Evolutionary conservation across 2,329 filamentous ascomycete genomes (phyloP).

Genomic region (Aspergillus hiratsukae): DNA sequence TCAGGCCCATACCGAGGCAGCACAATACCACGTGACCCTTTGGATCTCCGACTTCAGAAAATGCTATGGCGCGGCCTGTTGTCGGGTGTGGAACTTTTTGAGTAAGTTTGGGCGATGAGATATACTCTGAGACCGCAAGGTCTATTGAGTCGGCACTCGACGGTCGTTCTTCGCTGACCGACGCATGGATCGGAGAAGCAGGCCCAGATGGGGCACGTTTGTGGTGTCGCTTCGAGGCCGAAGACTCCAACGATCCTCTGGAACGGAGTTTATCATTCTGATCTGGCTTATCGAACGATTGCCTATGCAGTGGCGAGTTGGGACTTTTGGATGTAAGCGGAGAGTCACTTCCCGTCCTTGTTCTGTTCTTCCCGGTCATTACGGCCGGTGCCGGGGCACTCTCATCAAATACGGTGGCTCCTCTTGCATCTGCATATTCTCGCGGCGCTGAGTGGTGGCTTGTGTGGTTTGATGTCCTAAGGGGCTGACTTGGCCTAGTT

Average conservation of each 20-base stretch:
- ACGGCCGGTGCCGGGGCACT: slow-evolving; percentile 67
- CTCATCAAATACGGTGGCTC: slow-evolving; percentile 43
- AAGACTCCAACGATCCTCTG: slow-evolving; percentile 26
- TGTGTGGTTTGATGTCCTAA: slow-evolving; percentile 15
- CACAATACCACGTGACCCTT: slow-evolving; percentile 90
- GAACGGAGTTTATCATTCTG: slow-evolving; percentile 21
- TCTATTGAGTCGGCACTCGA: slow-evolving; percentile 82
- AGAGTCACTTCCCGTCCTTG: slow-evolving; percentile 21
- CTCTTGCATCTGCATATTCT: slow-evolving; percentile 8
- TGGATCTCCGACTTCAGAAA: slow-evolving; percentile 92
- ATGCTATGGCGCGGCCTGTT: slow-evolving; percentile 83
- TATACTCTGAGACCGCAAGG: slow-evolving; percentile 77
- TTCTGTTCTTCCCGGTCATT: slow-evolving; percentile 53
- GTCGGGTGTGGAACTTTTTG: slow-evolving; percentile 84
- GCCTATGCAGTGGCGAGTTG: slow-evolving; percentile 23
- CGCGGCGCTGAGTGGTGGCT: slow-evolving; percentile 6
- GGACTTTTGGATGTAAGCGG: slow-evolving; percentile 26
- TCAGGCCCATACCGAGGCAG: slow-evolving; percentile 96
- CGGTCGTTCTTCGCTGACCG: slow-evolving; percentile 65
- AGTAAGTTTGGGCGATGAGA: slow-evolving; percentile 76
- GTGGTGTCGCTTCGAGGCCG: slow-evolving; percentile 26
- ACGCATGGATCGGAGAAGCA: slow-evolving; percentile 35
- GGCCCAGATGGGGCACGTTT: slow-evolving; percentile 37
- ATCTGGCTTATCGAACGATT: slow-evolving; percentile 30
- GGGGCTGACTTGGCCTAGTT: slow-evolving; percentile 9